A percentile compares a stretch with the other conserved stretches of the same genome.
Conservation (phyloP, 23 red algal species). For the Gracilaria vermiculophylla region DNA sequence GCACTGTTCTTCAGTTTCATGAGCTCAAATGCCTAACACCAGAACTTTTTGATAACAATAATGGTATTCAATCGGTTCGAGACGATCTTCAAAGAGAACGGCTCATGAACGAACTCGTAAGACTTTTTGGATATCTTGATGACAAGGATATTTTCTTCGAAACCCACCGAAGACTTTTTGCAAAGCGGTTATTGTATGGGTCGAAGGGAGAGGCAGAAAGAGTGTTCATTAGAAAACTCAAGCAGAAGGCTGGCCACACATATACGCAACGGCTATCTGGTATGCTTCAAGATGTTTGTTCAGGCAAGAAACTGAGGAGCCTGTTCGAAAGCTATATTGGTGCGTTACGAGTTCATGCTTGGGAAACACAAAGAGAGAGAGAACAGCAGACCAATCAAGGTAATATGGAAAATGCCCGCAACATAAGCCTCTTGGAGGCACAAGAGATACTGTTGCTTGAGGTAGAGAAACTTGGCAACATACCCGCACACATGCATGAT, state of each 20-base stretch:
- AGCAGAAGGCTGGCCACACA: slow-evolving; percentile 47
- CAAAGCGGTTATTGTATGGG: slow-evolving; percentile 68
- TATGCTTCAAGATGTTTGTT: slow-evolving; percentile 76
- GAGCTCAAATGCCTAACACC: slow-evolving; percentile 2
- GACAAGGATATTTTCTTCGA: slow-evolving; percentile 92
- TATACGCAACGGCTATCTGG: slow-evolving; percentile 80
- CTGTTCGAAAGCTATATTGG: neutral
- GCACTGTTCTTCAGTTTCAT: neutral
- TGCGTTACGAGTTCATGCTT: neutral
- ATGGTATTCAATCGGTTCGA: neutral
- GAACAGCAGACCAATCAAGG: neutral
- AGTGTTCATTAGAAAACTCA: slow-evolving; percentile 69
- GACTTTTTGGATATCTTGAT: slow-evolving; percentile 75
- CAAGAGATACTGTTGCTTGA: slow-evolving; percentile 4
- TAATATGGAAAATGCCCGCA: neutral
- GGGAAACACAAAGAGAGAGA: neutral
- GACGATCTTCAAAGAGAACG: slow-evolving; percentile 4
- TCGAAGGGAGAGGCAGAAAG: slow-evolving; percentile 55
- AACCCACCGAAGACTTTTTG: slow-evolving; percentile 72
- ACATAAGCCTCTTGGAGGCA: neutral
- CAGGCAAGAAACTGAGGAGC: neutral
- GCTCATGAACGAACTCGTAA: slow-evolving; percentile 32
- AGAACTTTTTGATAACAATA: neutral
- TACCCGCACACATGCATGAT: neutral
- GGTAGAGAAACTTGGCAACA: neutral